Base-by-base conservation (phyloP, 2,329 filamentous ascomycete genomes). In the Nemania abortiva region DNA sequence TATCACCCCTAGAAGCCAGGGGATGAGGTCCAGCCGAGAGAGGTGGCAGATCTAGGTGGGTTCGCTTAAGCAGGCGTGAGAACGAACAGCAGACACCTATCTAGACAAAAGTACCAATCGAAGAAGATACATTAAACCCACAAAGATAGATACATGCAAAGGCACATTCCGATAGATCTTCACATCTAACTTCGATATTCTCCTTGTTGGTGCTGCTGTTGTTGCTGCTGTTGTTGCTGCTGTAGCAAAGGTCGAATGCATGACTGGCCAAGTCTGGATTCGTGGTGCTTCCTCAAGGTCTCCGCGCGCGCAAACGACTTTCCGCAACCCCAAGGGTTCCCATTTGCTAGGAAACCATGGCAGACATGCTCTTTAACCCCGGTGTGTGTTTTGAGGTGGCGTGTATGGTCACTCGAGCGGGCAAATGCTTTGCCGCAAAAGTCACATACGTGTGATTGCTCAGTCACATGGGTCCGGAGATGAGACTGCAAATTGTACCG, bases 401-500 rank as follows among this genome's bases (percentile, higher is more conserved):
- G 59, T 11, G 1, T 54, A 11, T 6, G 20, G 34, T 62, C 59
- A 62, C 22, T 54, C 11, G 3, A 13, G n/a, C 59, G 59, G 15
- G 20, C 6, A 34, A 62, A 62, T 2, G 5, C 2, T 31, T 42
- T 53, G 10, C 24, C 24, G 20, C 59, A 62, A 1, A 3, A 2
- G 7, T 27, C 4, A 13, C 58, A 61, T 18, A 31, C 34, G 27
- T 62, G 34, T 45, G 22, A 3, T 13, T 10, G 20, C 15, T 54
- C 49, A 15, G 3, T n/a, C 13, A 22, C 34, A 29, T 54, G 49
- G 34, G 49, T 62, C 31, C 13, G 31, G 4, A 20, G 59, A 31
- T 62, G 59, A 2, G 59, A 62, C 31, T 54, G 3, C n/a, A 54
- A 45, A 54, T 62, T 62, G 10, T 54, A 62, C 29, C n/a, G 13